Base-by-base conservation (phyloP, 2,329 filamentous ascomycete genomes). In the Stachybotrys chartarum region DNA sequence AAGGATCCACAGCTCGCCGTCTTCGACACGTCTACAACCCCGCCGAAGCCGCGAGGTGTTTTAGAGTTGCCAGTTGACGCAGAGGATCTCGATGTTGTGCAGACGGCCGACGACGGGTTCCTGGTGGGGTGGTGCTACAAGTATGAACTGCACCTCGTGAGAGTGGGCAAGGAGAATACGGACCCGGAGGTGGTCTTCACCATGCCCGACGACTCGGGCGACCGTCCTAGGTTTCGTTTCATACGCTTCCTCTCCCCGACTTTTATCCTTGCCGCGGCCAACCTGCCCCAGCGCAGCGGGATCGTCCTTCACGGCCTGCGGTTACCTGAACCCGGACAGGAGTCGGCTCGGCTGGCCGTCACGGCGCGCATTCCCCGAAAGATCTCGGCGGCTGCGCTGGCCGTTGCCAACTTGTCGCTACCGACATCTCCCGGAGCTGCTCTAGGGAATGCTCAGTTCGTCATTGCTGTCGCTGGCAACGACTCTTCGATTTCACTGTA, bases 61-160 rank as follows among this genome's bases (percentile, higher is more conserved):
- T 61, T 86, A 54, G 76, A 81, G 58, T 69, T 83, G 46, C 64
- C 70, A 16, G 76, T 71, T 61, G 83, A 87, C 65, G 85, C 84
- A 1, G 83, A 83, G 64, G 89, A 91, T 68, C 63, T 91, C 52
- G 89, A 92, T 66, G 77, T 91, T 50, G 51, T 73, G 6, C 84
- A 88, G 69, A 81, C 78, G 7, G 80, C 78, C 14, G 76, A 82
- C 16, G 78, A 82, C 42, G 75, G 80, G 45, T 94, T 88, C 68
- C 81, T 86, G 61, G 75, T 97, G 54, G 86, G 86, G 3, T 97
- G 91, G 70, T 92, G 88, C 70, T 85, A 88, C 63, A 85, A 90
- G 60, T 78, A 87, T 66, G 84, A 91, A 61, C 79, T 97, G 51
- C 88, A 85, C 70, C 74, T 87, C 42, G 78, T 88, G 62, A 81